These are phyloP conservation scores for Setomelanomma holmii DNA, from an alignment of 2,329 filamentous ascomycete genomes.

Conservation along the genomic window DNA sequence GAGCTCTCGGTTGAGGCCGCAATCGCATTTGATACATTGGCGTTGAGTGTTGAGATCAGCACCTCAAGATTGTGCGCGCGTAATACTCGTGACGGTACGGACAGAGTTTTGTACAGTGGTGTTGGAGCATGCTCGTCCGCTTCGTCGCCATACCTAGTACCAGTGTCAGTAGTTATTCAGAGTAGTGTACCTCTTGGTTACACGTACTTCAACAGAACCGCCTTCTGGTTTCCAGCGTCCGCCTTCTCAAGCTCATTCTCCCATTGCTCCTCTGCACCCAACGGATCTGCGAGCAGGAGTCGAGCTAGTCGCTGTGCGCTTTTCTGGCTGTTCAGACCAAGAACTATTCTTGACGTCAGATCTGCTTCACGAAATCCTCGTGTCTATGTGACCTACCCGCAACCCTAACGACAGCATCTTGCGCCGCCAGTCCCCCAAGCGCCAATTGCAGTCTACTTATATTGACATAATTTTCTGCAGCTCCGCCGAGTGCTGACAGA, in stretches of 20 bases:
- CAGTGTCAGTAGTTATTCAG: conserved; percentile 17
- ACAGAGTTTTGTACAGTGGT: conserved; percentile 66
- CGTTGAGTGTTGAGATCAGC: conserved; percentile 60
- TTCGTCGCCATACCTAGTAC: conserved; percentile 62
- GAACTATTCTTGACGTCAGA: conserved; percentile 49
- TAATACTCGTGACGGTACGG: conserved; percentile 68
- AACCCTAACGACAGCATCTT: conserved; percentile 61
- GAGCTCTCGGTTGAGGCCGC: conserved; percentile 50
- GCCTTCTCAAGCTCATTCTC: conserved; percentile 50
- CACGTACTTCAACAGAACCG: conserved; percentile 51
- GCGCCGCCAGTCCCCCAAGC: conserved; percentile 66
- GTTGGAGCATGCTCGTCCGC: conserved; percentile 54
- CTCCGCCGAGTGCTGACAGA: conserved; percentile 66
- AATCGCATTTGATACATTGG: conserved; percentile 48
- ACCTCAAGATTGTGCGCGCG: conserved; percentile 71
- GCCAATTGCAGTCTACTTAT: conserved; percentile 76
- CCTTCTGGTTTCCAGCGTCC: conserved; percentile 41
- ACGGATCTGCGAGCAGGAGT: conserved; percentile 60
- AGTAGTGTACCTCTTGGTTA: not conserved
- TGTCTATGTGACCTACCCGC: conserved; percentile 54
- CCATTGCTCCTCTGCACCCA: conserved; percentile 52
- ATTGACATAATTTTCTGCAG: conserved; percentile 68
- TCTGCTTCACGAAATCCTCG: conserved; percentile 10
- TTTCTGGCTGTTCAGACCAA: conserved; percentile 58
- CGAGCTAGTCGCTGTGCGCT: conserved; percentile 71